phyloP scores from a whole-genome alignment of 345 rosid genomes.

The Isatis tinctoria region DNA sequence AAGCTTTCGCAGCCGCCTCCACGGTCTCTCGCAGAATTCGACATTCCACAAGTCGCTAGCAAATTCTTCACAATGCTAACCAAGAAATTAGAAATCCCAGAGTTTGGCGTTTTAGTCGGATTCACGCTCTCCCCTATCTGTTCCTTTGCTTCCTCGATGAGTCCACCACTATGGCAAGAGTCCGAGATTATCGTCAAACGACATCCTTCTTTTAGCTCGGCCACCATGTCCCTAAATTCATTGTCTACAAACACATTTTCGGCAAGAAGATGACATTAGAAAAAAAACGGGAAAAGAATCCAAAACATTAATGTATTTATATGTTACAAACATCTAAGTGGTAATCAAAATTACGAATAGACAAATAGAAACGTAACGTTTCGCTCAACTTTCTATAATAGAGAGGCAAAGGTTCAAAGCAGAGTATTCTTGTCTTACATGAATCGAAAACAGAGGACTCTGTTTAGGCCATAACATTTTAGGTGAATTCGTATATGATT shows the following conservation, averaged over 20 bases:
- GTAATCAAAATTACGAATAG: not conserved
- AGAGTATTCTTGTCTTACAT: not conserved
- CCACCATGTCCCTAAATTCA: conserved; percentile 20
- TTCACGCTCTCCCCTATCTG: conserved; percentile 26
- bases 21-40: not conserved
- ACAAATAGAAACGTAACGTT: not conserved
- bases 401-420: not conserved
- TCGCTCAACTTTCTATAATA: not conserved
- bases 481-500: not conserved
- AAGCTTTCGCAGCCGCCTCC: not conserved
- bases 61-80: conserved; percentile 38
- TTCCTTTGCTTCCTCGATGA: conserved; percentile 22
- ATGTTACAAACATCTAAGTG: not conserved
- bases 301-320: not conserved
- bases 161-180: conserved; percentile 36
- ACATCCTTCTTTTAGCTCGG: conserved; percentile 1
- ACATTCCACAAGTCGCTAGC: conserved; percentile 56
- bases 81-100: conserved; percentile 44
- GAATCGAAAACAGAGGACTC: not conserved
- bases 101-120: not conserved
- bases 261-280: not conserved
- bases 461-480: not conserved
- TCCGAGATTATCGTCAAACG: conserved; percentile 22
- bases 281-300: not conserved
- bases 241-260: conserved; percentile 13